A percentile compares a stretch with the other conserved stretches of the same genome.
These are phyloP conservation scores for Corynespora cassiicola DNA, from an alignment of 2,329 filamentous ascomycete species.

Conservation along the genomic window DNA sequence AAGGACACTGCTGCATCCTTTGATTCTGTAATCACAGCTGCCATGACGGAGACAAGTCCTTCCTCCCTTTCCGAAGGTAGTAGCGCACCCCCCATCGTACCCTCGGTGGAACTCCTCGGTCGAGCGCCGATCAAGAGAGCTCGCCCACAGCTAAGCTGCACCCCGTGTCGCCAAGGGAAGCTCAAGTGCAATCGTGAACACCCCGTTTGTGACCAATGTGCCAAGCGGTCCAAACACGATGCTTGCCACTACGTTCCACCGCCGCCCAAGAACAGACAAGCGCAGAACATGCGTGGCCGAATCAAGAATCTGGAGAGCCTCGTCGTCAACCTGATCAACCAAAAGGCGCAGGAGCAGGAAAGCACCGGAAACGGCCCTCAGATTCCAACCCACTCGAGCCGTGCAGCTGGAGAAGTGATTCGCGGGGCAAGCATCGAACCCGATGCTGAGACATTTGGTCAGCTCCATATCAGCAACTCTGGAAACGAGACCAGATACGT, in stretches of 20 bases:
- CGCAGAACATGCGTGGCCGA: slow-evolving; percentile 36
- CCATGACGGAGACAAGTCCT: slow-evolving; percentile 12
- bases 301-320: slow-evolving; percentile 35
- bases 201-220: slow-evolving; percentile 36
- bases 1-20: background rate
- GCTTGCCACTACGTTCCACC: slow-evolving; percentile 33
- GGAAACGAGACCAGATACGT: slow-evolving; percentile 27
- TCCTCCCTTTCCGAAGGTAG: slow-evolving; percentile 6
- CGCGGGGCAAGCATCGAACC: background rate
- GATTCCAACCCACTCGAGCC: background rate
- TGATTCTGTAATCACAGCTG: background rate
- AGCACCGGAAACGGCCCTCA: background rate
- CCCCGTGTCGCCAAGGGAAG: slow-evolving; percentile 34
- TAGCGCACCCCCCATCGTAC: slow-evolving; percentile 3
- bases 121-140: slow-evolving; percentile 29
- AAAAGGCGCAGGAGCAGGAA: slow-evolving; percentile 27
- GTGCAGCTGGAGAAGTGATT: background rate
- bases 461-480: slow-evolving; percentile 22
- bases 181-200: slow-evolving; percentile 37
- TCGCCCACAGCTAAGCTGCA: slow-evolving; percentile 32
- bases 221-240: slow-evolving; percentile 27
- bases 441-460: slow-evolving; percentile 20
- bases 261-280: slow-evolving; percentile 27
- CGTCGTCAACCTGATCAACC: slow-evolving; percentile 35
- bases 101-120: slow-evolving; percentile 14